Evolutionary conservation across 495 filamentous ascomycete genomes (phyloP), one percentile per base, ranked within the genome.

Genomic region (Chaetomium cochliodes): DNA sequence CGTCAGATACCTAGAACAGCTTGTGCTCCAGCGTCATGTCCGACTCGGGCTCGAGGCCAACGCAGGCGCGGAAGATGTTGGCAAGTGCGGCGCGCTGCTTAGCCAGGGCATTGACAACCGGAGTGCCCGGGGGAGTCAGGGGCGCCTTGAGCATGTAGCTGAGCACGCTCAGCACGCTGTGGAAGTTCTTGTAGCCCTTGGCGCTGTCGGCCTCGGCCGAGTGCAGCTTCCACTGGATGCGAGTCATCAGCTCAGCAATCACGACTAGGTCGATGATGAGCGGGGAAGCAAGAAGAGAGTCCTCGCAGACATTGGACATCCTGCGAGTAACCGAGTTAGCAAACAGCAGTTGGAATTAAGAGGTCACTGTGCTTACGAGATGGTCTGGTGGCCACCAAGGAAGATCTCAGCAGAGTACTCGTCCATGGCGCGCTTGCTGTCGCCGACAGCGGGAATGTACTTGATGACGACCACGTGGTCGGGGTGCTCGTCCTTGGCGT

Each of bases 1-100:
- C 52, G 23, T 41, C 13, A 18, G 8, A 50, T 23, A 6, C 63
- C 66, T 78, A 84, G 77, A 97, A 93, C 63, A 98, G 85, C 88
- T 98, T 99, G 82, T 99, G 94, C 86, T 99, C 94, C 47, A 99
- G 85, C 56, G 93, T 97, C 96, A 99, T 98, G 77, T 99, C 94
- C 56, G 88, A 94, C 86, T 99, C 94, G 25, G 96, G 94, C 85
- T 96, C 92, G 65, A 99, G 85, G 72, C 94, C 94, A 74, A 99
- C 89, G 71, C 96, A 98, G 58, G 96, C 96, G 71, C 93, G 92
- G 88, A 99, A 96, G 80, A 99, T 97, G 84, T 99, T 99, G 76
- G 90, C 92, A 76, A 99, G 78, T 25, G 93, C 93, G 67, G 84
- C 88, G 66, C 94, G 91, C 84, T 99, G 94, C 88, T 99, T 99